Conservation (phyloP, 352 stramenopile species). For the Phytophthora pini region DNA sequence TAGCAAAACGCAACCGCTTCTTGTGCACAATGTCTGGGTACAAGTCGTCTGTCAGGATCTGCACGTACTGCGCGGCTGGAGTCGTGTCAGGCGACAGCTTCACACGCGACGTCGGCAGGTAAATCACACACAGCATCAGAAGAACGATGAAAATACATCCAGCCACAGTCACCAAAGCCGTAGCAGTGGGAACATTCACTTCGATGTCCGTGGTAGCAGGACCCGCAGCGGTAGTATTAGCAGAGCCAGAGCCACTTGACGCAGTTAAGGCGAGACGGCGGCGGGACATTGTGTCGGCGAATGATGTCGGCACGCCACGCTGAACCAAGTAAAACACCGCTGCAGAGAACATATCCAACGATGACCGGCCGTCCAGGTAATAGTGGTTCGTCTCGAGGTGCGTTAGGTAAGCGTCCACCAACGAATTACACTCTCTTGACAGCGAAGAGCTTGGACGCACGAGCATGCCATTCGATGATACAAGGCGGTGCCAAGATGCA, state of each 20-base stretch:
- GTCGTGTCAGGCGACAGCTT: conserved; percentile 69
- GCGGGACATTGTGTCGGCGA: conserved; percentile 31
- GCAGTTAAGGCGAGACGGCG: conserved; percentile 31
- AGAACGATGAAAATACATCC: conserved; percentile 62
- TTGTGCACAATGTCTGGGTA: conserved; percentile 78
- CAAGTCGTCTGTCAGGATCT: conserved; percentile 75
- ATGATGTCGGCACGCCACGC: conserved; percentile 38
- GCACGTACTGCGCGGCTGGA: conserved; percentile 66
- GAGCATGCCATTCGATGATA: conserved; percentile 32
- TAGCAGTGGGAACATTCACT: conserved; percentile 53
- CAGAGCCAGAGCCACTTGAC: conserved; percentile 13
- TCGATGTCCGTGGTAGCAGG: conserved; percentile 48
- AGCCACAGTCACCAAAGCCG: conserved; percentile 50
- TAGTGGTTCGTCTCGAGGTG: conserved; percentile 43
- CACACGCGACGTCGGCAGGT: conserved; percentile 56
- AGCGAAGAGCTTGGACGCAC: conserved; percentile 23
- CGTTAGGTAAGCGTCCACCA: conserved; percentile 50
- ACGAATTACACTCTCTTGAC: conserved; percentile 19
- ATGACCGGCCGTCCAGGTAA: conserved; percentile 29
- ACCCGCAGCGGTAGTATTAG: conserved; percentile 2
- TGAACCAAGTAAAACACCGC: conserved; percentile 63
- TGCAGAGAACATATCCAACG: conserved; percentile 43
- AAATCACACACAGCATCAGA: conserved; percentile 63
- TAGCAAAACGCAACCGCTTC: conserved; percentile 68
- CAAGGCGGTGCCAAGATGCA: conserved; percentile 41